These are phyloP conservation scores for Pseudocercospora cruenta DNA, from an alignment of 2,329 filamentous ascomycete genomes.

Conservation along the genomic window DNA sequence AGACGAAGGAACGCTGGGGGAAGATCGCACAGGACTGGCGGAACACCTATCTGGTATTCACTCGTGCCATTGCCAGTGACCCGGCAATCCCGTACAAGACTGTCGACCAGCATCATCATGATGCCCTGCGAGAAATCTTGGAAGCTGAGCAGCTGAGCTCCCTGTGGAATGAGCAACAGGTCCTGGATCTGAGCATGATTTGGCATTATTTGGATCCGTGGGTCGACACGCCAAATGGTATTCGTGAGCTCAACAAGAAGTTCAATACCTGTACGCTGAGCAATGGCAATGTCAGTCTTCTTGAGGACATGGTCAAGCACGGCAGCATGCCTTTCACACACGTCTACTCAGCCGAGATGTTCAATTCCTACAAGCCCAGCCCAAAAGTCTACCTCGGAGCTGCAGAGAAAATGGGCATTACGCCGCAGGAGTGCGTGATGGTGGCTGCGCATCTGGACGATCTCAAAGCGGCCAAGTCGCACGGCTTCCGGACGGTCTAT, in stretches of 20 bases:
- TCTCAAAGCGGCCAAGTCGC: constrained; percentile 65
- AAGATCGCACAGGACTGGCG: constrained; percentile 65
- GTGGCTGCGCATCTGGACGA: constrained; percentile 76
- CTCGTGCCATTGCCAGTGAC: constrained; percentile 53
- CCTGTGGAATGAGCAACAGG: constrained; percentile 57
- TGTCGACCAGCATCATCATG: constrained; percentile 72
- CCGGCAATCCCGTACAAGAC: constrained; percentile 61
- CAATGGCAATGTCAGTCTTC: constrained; percentile 72
- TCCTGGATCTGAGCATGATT: constrained; percentile 55
- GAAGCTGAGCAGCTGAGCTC: constrained; percentile 50
- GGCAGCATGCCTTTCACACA: constrained; percentile 65
- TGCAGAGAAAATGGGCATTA: constrained; percentile 59
- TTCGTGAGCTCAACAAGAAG: constrained; percentile 51
- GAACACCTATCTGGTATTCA: constrained; percentile 56
- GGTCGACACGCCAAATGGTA: constrained; percentile 64
- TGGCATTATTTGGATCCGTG: constrained; percentile 77
- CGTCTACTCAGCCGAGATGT: constrained; percentile 70
- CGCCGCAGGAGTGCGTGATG: constrained; percentile 69
- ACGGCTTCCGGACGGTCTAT: constrained; percentile 72
- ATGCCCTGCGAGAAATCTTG: constrained; percentile 64
- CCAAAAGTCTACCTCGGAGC: constrained; percentile 71
- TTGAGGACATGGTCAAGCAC: constrained; percentile 65
- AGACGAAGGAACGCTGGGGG: constrained; percentile 56
- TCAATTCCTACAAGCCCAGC: constrained; percentile 74
- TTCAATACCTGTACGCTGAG: constrained; percentile 69